A percentile compares a stretch with the other conserved stretches of the same genome.
Evolutionary conservation across 257 asterid species (phyloP).

Genomic region (Jaltomata sinuosa): DNA sequence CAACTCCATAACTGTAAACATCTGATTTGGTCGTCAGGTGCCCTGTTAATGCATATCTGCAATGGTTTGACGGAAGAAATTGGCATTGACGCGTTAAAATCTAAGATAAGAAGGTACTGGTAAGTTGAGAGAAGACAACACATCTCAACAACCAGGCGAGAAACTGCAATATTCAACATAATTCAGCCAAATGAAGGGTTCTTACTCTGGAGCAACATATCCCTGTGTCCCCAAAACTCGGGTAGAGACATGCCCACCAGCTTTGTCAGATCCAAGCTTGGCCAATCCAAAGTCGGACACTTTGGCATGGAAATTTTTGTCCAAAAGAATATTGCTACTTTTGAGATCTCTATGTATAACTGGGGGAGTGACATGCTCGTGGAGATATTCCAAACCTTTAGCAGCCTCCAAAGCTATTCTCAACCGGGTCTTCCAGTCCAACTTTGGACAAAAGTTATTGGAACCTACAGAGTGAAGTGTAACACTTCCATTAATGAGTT

Average conservation of each 20-base stretch:
- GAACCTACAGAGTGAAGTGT: slow-evolving; percentile 27
- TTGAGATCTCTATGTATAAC: slow-evolving; percentile 87
- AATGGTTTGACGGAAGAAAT: not conserved
- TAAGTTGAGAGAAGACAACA: not conserved
- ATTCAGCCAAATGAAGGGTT: not conserved
- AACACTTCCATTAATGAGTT: not conserved
- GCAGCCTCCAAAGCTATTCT: slow-evolving; percentile 92
- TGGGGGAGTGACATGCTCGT: slow-evolving; percentile 73
- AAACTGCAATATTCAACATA: not conserved
- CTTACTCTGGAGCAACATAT: slow-evolving; percentile 95
- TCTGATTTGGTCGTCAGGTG: slow-evolving; percentile 91
- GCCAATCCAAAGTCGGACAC: slow-evolving; percentile 92
- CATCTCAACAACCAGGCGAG: not conserved
- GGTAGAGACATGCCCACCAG: slow-evolving; percentile 87
- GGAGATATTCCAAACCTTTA: slow-evolving; percentile 86
- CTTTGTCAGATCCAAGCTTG: slow-evolving; percentile 80
- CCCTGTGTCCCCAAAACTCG: slow-evolving; percentile 96
- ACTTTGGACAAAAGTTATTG: slow-evolving; percentile 31
- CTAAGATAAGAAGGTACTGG: not conserved
- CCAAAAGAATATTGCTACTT: slow-evolving; percentile 88
- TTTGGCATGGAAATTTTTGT: slow-evolving; percentile 72
- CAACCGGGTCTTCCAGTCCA: slow-evolving; percentile 79
- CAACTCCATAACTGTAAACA: slow-evolving; percentile 91
- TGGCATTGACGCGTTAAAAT: not conserved
- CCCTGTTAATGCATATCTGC: slow-evolving; percentile 86